Conservation (phyloP, 345 rosid genomes). For the Euphorbia pulcherrima region DNA sequence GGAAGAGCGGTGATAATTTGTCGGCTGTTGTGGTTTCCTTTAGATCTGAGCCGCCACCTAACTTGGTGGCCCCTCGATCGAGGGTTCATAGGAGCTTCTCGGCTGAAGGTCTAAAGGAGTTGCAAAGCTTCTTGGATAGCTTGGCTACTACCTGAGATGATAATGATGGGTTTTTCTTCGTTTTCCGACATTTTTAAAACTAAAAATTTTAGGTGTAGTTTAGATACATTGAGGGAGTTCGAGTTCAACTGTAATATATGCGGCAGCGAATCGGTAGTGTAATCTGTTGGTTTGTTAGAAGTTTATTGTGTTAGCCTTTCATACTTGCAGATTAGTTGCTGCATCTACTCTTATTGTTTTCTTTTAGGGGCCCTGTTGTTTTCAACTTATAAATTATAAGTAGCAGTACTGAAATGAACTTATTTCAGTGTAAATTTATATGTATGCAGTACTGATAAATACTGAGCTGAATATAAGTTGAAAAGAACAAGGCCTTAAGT, state of each 20-base stretch:
- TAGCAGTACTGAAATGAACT: too few relatives aligned
- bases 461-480: too few relatives aligned
- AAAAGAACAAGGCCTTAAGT: too few relatives aligned
- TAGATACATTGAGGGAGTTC: slow-evolving; percentile 21
- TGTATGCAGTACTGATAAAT: too few relatives aligned
- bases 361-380: too few relatives aligned
- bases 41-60: slow-evolving; percentile 63
- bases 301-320: neutral
- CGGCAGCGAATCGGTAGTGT: slow-evolving; percentile 29
- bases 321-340: neutral
- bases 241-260: slow-evolving; percentile 53
- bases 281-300: slow-evolving; percentile 16
- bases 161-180: slow-evolving; percentile 4
- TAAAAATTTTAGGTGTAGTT: slow-evolving; percentile 16
- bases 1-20: slow-evolving; percentile 80
- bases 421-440: too few relatives aligned
- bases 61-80: slow-evolving; percentile 53
- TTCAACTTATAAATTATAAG: too few relatives aligned
- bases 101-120: slow-evolving; percentile 60
- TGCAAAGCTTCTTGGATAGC: slow-evolving; percentile 68
- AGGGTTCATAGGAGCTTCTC: slow-evolving; percentile 76
- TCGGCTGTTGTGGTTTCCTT: slow-evolving; percentile 74
- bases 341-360: neutral
- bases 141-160: slow-evolving; percentile 36
- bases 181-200: slow-evolving; percentile 1